Evolutionary conservation across 306 rosid species (phyloP).

Genomic region (Vigna unguiculata): DNA sequence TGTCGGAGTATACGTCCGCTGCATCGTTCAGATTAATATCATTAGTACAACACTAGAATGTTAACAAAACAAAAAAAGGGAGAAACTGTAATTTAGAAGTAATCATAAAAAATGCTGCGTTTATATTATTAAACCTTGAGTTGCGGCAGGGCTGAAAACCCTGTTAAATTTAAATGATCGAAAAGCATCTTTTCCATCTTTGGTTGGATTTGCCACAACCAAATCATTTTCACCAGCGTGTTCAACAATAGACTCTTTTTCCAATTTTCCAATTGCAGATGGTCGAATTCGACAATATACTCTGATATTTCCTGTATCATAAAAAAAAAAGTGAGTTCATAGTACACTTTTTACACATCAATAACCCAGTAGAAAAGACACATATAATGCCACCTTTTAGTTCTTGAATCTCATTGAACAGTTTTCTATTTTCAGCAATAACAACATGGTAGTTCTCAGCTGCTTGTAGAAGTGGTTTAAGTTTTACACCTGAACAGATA

Average conservation of each 20-base stretch:
- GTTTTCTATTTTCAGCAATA: slow-evolving; percentile 49
- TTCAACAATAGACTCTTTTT: slow-evolving; percentile 50
- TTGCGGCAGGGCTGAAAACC: slow-evolving; percentile 46
- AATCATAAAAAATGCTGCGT: slow-evolving; percentile 1
- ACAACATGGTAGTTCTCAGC: slow-evolving; percentile 50
- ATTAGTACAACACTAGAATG: slow-evolving; percentile 18
- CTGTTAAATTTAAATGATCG: slow-evolving; percentile 54
- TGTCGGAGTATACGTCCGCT: slow-evolving; percentile 68
- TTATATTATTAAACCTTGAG: slow-evolving; percentile 52
- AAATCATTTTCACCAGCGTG: slow-evolving; percentile 52
- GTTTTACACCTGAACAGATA: slow-evolving; percentile 50
- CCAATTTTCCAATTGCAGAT: slow-evolving; percentile 43
- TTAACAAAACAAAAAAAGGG: slow-evolving; percentile 7
- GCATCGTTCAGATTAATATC: slow-evolving; percentile 36
- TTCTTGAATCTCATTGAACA: slow-evolving; percentile 60
- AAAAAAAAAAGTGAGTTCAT: slow-evolving; percentile 27
- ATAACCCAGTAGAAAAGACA: slow-evolving; percentile 5
- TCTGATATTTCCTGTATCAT: slow-evolving; percentile 66
- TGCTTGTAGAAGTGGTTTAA: slow-evolving; percentile 47
- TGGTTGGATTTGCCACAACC: slow-evolving; percentile 51
- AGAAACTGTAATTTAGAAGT: slow-evolving; percentile 10
- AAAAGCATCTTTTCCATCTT: slow-evolving; percentile 56
- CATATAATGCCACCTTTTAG: slow-evolving; percentile 49
- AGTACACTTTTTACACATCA: slow-evolving; percentile 7
- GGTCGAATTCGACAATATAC: slow-evolving; percentile 73